Conservation (phyloP, 2,329 filamentous ascomycete genomes). For the Penicillium palitans region DNA sequence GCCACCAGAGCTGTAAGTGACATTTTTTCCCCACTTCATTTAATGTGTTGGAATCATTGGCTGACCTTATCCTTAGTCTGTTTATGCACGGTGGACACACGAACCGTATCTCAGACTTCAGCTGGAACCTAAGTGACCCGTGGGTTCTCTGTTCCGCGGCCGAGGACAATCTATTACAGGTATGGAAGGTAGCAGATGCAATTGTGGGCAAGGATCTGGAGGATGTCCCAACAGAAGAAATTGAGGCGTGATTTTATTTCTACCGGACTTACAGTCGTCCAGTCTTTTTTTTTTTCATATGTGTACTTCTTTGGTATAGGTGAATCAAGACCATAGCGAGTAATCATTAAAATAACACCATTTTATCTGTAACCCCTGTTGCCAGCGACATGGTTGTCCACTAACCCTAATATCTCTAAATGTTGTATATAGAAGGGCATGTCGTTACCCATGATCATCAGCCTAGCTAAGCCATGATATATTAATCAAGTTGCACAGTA, state of each 20-base stretch:
- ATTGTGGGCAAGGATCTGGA: slow-evolving; percentile 77
- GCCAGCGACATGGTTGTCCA: background rate
- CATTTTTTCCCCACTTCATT: no score
- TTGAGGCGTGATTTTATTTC: slow-evolving; percentile 55
- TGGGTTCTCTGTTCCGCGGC: slow-evolving; percentile 96
- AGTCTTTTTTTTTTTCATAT: background rate
- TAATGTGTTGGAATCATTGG: slow-evolving; percentile 1
- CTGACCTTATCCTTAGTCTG: slow-evolving; percentile 54
- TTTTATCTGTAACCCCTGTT: background rate
- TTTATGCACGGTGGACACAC: slow-evolving; percentile 99
- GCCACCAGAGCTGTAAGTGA: slow-evolving; percentile 81
- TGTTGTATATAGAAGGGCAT: background rate
- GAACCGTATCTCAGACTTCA: slow-evolving; percentile 93
- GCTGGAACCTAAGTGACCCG: slow-evolving; percentile 94
- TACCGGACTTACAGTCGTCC: background rate
- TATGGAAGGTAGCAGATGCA: slow-evolving; percentile 83
- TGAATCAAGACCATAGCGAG: background rate
- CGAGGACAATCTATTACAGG: slow-evolving; percentile 94
- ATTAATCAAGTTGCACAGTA: background rate
- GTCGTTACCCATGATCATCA: no score
- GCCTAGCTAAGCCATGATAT: background rate
- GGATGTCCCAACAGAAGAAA: slow-evolving; percentile 73
- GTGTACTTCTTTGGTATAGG: background rate
- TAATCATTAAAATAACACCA: background rate
- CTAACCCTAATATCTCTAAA: background rate